phyloP scores from a whole-genome alignment of 257 asterid genomes.

The Lycium ferocissimum region DNA sequence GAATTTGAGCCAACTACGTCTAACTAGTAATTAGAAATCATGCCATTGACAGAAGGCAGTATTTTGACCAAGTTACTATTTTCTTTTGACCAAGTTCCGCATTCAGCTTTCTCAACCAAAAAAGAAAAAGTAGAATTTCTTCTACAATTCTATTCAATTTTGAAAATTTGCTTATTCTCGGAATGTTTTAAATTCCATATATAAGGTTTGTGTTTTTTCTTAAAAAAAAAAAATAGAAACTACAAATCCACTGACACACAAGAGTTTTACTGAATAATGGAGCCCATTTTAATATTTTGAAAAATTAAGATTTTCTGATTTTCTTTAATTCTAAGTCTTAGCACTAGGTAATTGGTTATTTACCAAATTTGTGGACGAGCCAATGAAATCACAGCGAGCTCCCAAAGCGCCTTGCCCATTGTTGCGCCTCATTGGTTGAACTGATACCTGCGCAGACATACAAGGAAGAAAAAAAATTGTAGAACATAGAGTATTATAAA shows the following conservation, averaged over 20 bases:
- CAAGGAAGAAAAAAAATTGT: background rate
- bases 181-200: too few relatives aligned
- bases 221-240: background rate
- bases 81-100: too few relatives aligned
- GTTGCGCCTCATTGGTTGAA: constrained; percentile 57
- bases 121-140: too few relatives aligned
- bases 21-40: too few relatives aligned
- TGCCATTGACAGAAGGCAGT: too few relatives aligned
- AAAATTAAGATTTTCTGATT: background rate
- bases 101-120: too few relatives aligned
- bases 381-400: constrained; percentile 92
- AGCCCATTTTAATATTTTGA: background rate
- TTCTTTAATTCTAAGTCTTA: background rate
- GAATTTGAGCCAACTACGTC: too few relatives aligned
- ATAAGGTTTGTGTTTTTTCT: too few relatives aligned
- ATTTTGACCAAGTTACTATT: too few relatives aligned
- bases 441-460: constrained; percentile 46
- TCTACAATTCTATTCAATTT: too few relatives aligned
- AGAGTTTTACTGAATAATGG: background rate
- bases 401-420: constrained; percentile 74
- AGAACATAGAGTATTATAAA: too few relatives aligned
- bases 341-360: background rate
- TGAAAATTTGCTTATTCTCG: too few relatives aligned
- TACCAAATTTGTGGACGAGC: constrained; percentile 93
- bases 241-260: background rate